Conservation (phyloP, 2,329 filamentous ascomycete genomes). For the Exophiala oligosperma region DNA sequence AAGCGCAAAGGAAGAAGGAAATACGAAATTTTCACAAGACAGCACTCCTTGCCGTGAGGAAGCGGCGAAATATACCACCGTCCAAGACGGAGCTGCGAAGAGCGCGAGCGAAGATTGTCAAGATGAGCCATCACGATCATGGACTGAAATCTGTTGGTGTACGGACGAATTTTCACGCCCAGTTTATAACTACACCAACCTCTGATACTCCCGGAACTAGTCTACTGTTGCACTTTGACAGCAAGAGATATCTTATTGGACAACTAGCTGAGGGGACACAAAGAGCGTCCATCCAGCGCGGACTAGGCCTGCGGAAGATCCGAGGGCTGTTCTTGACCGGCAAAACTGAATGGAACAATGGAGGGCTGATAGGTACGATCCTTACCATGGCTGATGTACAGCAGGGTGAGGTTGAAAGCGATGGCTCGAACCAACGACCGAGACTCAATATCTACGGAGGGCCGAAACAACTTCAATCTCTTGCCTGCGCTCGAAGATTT, state of each 20-base stretch:
- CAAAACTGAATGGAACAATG: slow-evolving; percentile 72
- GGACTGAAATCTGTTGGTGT: slow-evolving; percentile 13
- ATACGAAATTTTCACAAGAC: background rate
- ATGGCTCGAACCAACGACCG: slow-evolving; percentile 21
- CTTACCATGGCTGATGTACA: slow-evolving; percentile 75
- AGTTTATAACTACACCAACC: slow-evolving; percentile 79
- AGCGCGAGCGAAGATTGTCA: background rate
- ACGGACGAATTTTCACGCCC: slow-evolving; percentile 62
- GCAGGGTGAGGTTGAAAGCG: slow-evolving; percentile 37
- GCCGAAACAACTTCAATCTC: slow-evolving; percentile 73
- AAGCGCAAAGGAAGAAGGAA: background rate
- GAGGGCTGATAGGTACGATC: slow-evolving; percentile 81
- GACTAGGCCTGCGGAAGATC: slow-evolving; percentile 63
- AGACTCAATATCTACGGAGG: slow-evolving; percentile 60
- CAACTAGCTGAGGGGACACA: slow-evolving; percentile 82
- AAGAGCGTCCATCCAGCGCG: slow-evolving; percentile 69
- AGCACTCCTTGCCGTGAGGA: background rate
- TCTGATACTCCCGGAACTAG: slow-evolving; percentile 82
- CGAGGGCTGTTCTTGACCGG: slow-evolving; percentile 83
- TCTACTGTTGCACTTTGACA: slow-evolving; percentile 76
- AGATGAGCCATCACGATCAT: slow-evolving; percentile 11
- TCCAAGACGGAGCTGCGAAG: background rate
- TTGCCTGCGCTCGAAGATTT: slow-evolving; percentile 82
- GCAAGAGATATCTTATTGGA: slow-evolving; percentile 82
- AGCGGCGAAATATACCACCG: background rate